A percentile compares a stretch with the other conserved stretches of the same genome.
phyloP scores from a whole-genome alignment of 2,329 filamentous ascomycete genomes.

The Aspergillus eucalypticola region DNA sequence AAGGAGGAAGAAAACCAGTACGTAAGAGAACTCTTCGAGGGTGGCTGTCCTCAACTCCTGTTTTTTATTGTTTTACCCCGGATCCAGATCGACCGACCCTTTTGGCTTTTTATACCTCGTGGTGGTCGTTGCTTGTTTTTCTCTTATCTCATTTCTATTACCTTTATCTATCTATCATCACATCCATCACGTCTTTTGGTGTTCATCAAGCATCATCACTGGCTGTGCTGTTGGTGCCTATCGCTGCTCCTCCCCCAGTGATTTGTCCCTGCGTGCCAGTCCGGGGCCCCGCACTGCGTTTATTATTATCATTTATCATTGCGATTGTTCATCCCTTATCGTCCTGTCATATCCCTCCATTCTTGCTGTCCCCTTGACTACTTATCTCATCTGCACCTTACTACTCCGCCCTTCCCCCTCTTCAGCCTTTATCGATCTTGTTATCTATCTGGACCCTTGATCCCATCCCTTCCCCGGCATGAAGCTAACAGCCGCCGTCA shows the following conservation, averaged over 20 bases:
- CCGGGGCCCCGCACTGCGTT: conserved; percentile 34
- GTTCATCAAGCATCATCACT: no score
- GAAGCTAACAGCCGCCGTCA: conserved; percentile 41
- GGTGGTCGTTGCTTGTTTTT: conserved; percentile 15
- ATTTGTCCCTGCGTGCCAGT: conserved; percentile 18
- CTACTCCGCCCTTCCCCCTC: conserved; percentile 2
- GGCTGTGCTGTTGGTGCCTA: no score
- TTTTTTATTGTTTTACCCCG: conserved; percentile 2
- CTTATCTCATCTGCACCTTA: conserved; percentile 8
- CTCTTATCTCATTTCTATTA: conserved; percentile 13
- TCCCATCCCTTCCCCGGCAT: conserved; percentile 1
- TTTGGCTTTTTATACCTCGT: conserved; percentile 9
- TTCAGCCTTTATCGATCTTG: conserved; percentile 4
- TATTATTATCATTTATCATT: conserved; percentile 21
- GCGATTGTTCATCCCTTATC: conserved; percentile 24
- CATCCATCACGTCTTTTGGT: no score
- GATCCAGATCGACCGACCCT: neutral
- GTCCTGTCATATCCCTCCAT: conserved; percentile 13
- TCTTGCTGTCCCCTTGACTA: conserved; percentile 7
- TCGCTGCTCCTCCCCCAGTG: neutral
- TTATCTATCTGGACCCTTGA: conserved; percentile 10
- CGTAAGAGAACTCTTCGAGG: conserved; percentile 38
- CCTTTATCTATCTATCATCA: conserved; percentile 8
- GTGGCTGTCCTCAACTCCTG: neutral
- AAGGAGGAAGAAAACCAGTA: conserved; percentile 97